phyloP scores from a whole-genome alignment of 176 grass and related monocot species.

The Carex littledalei region DNA sequence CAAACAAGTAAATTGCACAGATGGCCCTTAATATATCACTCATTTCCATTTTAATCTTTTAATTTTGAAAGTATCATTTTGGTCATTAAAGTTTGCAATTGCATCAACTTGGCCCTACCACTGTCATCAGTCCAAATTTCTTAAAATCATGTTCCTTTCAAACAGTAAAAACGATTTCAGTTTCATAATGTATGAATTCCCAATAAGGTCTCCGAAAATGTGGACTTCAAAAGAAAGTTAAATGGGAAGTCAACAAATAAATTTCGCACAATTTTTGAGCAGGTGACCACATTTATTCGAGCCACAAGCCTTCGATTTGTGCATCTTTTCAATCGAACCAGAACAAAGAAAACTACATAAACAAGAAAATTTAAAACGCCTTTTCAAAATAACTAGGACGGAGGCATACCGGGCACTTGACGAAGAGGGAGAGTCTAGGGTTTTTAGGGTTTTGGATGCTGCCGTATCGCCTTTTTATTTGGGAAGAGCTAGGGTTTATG shows the following conservation, averaged over 20 bases:
- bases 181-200: slow-evolving; percentile 6
- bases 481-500: neutral
- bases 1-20: neutral
- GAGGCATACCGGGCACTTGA: neutral
- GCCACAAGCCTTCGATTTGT: slow-evolving; percentile 86
- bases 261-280: slow-evolving; percentile 91
- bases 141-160: neutral
- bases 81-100: neutral
- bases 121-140: neutral
- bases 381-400: neutral
- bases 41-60: neutral
- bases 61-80: neutral
- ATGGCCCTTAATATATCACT: neutral
- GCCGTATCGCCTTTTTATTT: neutral
- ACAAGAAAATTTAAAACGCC: neutral
- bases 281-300: slow-evolving; percentile 34
- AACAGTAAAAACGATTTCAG: neutral
- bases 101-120: neutral
- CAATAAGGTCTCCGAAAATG: slow-evolving; percentile 20
- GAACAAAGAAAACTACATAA: neutral
- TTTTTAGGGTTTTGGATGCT: neutral
- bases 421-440: neutral
- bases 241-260: neutral
- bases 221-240: slow-evolving; percentile 12
- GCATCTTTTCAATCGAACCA: neutral